Base-by-base conservation (phyloP, 768 basidiomycete genomes). In the Lenzites betulinus region DNA sequence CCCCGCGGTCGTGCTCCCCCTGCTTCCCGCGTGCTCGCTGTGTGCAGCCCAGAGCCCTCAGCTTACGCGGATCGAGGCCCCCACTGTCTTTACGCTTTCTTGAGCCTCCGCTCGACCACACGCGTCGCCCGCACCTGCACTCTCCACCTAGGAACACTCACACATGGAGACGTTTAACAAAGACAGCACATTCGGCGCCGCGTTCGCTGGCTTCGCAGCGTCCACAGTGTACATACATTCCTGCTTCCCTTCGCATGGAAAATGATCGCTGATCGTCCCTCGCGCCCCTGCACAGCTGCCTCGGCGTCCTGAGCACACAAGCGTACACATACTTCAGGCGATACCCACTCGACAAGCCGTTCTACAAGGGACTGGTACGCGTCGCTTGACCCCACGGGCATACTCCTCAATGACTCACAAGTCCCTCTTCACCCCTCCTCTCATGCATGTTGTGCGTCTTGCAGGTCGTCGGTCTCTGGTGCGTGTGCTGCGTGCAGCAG, bases 131-230 rank as follows among this genome's bases (percentile, higher is more conserved):
- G 47, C 54, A 20, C 55, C 60, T 33, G 36, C 26, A 23, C 46
- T 43, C 33, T 38, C 50, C 22, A 36, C 51, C 51, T 28, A 50
- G 48, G 51, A 23, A 33, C 30, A 33, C 30, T n/a, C 26, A 48
- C 20, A 49, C 28, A 53, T 56, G 59, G 53, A 59, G 44, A 22
- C 44, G 44, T 42, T 64, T 15, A 69, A 44, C 41, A 65, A 81
- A 53, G 70, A 76, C 68, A 78, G 75, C 65, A 87, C 87, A 1
- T 77, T 88, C 16, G 87, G 87, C 36, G 85, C 86, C 18, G 71
- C 82, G 44, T 80, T 87, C 62, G 67, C 86, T 47, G 87, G 87
- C 33, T 86, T 85, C 61, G 78, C 80, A 1, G 71, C 78, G 41
- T 81, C 87, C n/a, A 66, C 70, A 41, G 49, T 70, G 78, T 68